These are phyloP conservation scores for Ilyonectria sp. DNA, from an alignment of 2,329 filamentous ascomycete species.

Conservation along the genomic window DNA sequence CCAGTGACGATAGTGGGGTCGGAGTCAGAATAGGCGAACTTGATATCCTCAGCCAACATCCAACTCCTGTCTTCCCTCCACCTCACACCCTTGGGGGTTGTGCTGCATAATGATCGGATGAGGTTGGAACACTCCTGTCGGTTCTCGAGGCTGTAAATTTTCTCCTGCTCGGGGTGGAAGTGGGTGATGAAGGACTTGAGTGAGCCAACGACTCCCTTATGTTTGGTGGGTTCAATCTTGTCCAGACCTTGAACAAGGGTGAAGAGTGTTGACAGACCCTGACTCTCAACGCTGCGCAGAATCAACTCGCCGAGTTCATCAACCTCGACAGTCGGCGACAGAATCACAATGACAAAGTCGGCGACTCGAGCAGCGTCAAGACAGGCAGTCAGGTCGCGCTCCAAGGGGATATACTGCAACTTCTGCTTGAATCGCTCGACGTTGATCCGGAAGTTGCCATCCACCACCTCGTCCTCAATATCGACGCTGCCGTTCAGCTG, in stretches of 20 bases:
- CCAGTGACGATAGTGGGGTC: conserved; percentile 85
- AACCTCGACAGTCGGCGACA: conserved; percentile 87
- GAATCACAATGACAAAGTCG: conserved; percentile 90
- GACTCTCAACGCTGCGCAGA: conserved; percentile 88
- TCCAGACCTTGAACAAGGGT: conserved; percentile 87
- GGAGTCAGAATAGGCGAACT: conserved; percentile 75
- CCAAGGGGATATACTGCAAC: conserved; percentile 85
- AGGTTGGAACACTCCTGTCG: conserved; percentile 93
- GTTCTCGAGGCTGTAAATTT: conserved; percentile 89
- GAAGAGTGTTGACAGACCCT: conserved; percentile 94
- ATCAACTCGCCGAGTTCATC: conserved; percentile 89
- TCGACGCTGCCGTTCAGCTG: conserved; percentile 86
- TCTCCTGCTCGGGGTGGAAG: conserved; percentile 94
- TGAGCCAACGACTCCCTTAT: conserved; percentile 83
- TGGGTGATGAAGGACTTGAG: conserved; percentile 94
- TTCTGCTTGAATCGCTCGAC: conserved; percentile 97
- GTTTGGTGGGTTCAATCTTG: conserved; percentile 84
- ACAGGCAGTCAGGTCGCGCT: conserved; percentile 81
- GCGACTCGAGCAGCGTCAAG: conserved; percentile 90
- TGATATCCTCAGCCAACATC: conserved; percentile 90
- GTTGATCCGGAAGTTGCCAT: conserved; percentile 74
- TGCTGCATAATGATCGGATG: conserved; percentile 91
- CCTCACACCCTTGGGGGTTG: conserved; percentile 91
- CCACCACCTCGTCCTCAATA: conserved; percentile 75
- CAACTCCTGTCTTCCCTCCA: conserved; percentile 97